These are phyloP conservation scores for Neurospora sp. DNA, from an alignment of 495 filamentous ascomycete genomes.

Conservation along the genomic window DNA sequence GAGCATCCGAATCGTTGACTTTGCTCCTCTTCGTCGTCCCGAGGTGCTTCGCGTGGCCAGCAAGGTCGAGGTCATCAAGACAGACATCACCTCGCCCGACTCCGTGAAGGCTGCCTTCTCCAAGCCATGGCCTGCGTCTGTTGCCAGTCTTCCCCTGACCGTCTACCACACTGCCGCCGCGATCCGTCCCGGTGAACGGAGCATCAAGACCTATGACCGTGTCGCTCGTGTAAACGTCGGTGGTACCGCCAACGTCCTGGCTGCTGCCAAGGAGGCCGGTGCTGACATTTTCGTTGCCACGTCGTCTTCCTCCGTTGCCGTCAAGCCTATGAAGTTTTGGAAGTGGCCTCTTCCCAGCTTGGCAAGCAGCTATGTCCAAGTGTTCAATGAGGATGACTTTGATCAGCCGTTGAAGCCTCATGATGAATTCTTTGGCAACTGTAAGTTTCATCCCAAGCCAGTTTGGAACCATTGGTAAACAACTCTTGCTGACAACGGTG, in stretches of 20 bases:
- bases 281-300: slow-evolving; percentile 51
- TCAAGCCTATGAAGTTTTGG: slow-evolving; percentile 38
- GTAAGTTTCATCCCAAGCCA: slow-evolving; percentile 11
- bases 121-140: slow-evolving; percentile 37
- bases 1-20: slow-evolving; percentile 47
- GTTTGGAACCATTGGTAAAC: not conserved
- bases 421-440: slow-evolving; percentile 45
- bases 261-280: slow-evolving; percentile 35
- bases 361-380: slow-evolving; percentile 32
- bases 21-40: slow-evolving; percentile 30
- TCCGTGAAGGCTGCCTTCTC: slow-evolving; percentile 39
- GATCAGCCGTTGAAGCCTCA: slow-evolving; percentile 34
- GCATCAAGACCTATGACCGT: slow-evolving; percentile 32
- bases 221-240: slow-evolving; percentile 46
- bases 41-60: slow-evolving; percentile 28
- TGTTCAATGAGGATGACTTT: slow-evolving; percentile 37
- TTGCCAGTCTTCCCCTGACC: slow-evolving; percentile 39
- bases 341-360: slow-evolving; percentile 35
- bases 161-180: slow-evolving; percentile 50
- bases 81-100: slow-evolving; percentile 41
- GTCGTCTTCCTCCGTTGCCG: slow-evolving; percentile 42
- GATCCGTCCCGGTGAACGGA: slow-evolving; percentile 42
- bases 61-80: slow-evolving; percentile 37
- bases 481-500: not conserved
- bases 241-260: slow-evolving; percentile 48